Base-by-base conservation (phyloP, 306 rosid genomes). In the Trifolium fragiferum region DNA sequence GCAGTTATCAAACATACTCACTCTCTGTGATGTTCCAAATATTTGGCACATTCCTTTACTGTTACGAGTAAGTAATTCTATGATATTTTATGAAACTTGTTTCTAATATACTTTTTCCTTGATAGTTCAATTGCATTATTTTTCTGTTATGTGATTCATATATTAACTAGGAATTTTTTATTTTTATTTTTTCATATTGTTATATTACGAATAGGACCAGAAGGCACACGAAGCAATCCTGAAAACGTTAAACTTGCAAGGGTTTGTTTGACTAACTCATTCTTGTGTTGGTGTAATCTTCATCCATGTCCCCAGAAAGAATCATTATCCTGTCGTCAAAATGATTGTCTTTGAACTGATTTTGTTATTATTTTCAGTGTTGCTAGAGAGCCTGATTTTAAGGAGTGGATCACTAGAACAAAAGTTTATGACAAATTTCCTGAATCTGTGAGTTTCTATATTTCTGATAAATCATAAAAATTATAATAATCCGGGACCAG, bases 1-100 rank as follows among this genome's bases (percentile, higher is more conserved):
- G 78, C 89, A 93, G 98, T 84, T 67, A 41, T 86, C 86, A 38
- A 89, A 84, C 78, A 83, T 93, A 78, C 85, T 93, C 62, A 87
- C 93, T 40, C 92, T 93, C 18, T 87, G 88, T 58, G 98, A 93
- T 62, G 98, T 93, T 78, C 87, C 97, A 70, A 93, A 93, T 82
- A 93, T 93, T 68, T 93, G 98, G 98, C 97, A 89, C 82, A 83
- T 93, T 84, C 98, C 98, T 80, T 72, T 93, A 81, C 87, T 93
- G 30, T 75, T 93, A 78, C 85, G 85, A 76, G 98, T 93, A 78
- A 84, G 92, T 82, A 65, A 44, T 70, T 54, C 43, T 44, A n/a
- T 32, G 7, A 35, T 74, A 19, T 19, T 49, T 41, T 35, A 50
- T 5, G 27, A 58, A 75, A 47, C 70, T 60, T 3, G 43, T 51